Percentiles rank a stretch among this genome's conserved stretches.
phyloP scores from a whole-genome alignment of 306 rosid genomes.

The Geum urbanum region DNA sequence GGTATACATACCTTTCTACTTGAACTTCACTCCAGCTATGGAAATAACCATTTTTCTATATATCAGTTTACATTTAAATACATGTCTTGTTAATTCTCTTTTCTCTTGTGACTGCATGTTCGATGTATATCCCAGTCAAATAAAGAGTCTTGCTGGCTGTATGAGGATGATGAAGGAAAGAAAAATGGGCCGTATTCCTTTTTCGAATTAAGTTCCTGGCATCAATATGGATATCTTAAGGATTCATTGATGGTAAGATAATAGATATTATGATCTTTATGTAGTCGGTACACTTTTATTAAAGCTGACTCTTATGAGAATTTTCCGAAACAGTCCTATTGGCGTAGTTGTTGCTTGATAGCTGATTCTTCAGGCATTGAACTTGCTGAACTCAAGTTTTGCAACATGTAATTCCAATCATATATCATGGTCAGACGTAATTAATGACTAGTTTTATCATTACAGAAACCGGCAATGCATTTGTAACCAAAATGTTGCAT shows the following conservation, averaged over 20 bases:
- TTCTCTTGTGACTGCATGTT: not conserved
- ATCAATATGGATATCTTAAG: conserved; percentile 63
- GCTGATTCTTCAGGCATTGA: not conserved
- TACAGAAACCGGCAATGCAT: not conserved
- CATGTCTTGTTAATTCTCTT: conserved; percentile 10
- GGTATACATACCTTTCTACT: conserved; percentile 26
- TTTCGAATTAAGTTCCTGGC: conserved; percentile 64
- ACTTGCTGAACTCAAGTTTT: not conserved
- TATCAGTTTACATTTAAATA: not conserved
- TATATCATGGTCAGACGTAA: not conserved
- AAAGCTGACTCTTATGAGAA: not conserved
- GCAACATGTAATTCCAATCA: not conserved
- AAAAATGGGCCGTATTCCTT: conserved; percentile 84
- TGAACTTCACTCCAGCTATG: not conserved
- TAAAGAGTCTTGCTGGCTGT: conserved; percentile 72
- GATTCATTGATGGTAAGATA: conserved; percentile 68
- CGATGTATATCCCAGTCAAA: conserved; percentile 37
- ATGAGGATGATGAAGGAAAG: conserved; percentile 63
- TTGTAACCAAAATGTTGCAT: not conserved
- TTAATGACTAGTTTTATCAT: not conserved
- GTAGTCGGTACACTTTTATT: not conserved
- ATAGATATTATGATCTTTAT: conserved; percentile 17
- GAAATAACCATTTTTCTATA: not conserved
- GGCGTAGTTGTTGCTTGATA: not conserved
- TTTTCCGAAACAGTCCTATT: not conserved